Evolutionary conservation across 306 rosid species (phyloP), one percentile per base, ranked within the genome.

Genomic region (Benincasa hispida): DNA sequence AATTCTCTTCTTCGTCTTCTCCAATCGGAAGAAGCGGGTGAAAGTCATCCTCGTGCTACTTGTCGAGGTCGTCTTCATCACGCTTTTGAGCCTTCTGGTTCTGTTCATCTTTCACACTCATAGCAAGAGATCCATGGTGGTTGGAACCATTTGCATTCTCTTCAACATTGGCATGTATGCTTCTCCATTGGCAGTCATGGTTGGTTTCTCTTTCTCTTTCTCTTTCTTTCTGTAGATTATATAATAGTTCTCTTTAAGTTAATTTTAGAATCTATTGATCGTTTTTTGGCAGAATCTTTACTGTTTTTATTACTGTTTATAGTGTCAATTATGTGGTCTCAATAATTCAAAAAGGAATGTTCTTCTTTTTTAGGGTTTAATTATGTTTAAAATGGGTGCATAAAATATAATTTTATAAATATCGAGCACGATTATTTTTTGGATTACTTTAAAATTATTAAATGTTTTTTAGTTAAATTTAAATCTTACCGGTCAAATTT

Each of bases 101-200:
- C 22, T 92, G 32, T 75, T 81, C 4, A 14, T 87, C 4, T 77
- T 77, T 39, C 95, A 92, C 30, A 15, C 89, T 10, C 6, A 41
- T 67, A 76, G 39, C 19, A 84, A 78, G 76, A 81, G 97, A 51
- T 84, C 93, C 39, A 24, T 81, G 15, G 25, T 94, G 62, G 97
- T 90, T 17, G 99, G 99, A 77, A 76, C 85, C 55, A 76, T 84
- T 1, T 85, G 92, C 84, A 86, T 89, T 37, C 55, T 89, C 42
- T 89, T 86, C 81, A 94, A 92, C 87, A 81, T 92, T 53, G 85
- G 89, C 88, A 94, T 94, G 97, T 94, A 89, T 65, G 99, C 96
- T 78, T 74, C 99, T 0, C 97, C 99, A 5, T 73, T 94, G 58
- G 25, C 92, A 5, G 72, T 94, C 82, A 94, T 94, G 92, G 98